Evolutionary conservation across 2,329 filamentous ascomycete species (phyloP).

Genomic region (Fusarium sulawesiense): DNA sequence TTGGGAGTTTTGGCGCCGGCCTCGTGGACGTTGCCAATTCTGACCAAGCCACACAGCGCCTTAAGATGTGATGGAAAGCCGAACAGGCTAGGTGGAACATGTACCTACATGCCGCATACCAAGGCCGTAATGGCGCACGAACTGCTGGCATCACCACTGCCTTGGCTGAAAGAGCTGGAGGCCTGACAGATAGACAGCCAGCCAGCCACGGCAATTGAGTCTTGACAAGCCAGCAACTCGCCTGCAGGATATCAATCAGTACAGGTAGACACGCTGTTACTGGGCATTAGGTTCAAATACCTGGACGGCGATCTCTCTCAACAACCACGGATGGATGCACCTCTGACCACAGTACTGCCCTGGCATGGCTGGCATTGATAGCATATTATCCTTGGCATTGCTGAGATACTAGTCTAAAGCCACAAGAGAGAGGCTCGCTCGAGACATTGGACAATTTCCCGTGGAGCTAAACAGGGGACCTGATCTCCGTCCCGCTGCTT

Average conservation of each 20-base stretch:
- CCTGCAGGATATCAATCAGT: not conserved
- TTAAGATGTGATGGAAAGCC: constrained; percentile 24
- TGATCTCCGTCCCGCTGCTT: constrained; percentile 14
- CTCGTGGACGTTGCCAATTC: constrained; percentile 40
- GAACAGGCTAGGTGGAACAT: constrained; percentile 26
- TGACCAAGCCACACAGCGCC: constrained; percentile 42
- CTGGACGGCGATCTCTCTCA: not conserved
- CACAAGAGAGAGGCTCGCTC: constrained; percentile 12
- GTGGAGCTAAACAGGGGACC: constrained; percentile 18
- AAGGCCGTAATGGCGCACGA: constrained; percentile 31
- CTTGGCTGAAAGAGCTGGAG: constrained; percentile 3
- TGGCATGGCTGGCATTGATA: not conserved
- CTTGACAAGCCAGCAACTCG: not conserved
- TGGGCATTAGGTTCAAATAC: not conserved
- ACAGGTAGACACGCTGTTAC: not conserved
- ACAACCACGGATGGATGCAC: constrained; percentile 33
- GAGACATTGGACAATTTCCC: constrained; percentile 7
- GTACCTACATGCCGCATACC: constrained; percentile 41
- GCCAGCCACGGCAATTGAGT: constrained; percentile 11
- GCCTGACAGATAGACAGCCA: not conserved
- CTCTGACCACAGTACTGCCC: not conserved
- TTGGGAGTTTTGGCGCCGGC: constrained; percentile 38
- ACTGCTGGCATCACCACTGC: constrained; percentile 24
- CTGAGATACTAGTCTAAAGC: constrained; percentile 2
- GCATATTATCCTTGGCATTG: constrained; percentile 22